A percentile compares a stretch with the other conserved stretches of the same genome.
Evolutionary conservation across 1,139 yeast species (phyloP).

Genomic region (Pichia kudriavzevii): DNA sequence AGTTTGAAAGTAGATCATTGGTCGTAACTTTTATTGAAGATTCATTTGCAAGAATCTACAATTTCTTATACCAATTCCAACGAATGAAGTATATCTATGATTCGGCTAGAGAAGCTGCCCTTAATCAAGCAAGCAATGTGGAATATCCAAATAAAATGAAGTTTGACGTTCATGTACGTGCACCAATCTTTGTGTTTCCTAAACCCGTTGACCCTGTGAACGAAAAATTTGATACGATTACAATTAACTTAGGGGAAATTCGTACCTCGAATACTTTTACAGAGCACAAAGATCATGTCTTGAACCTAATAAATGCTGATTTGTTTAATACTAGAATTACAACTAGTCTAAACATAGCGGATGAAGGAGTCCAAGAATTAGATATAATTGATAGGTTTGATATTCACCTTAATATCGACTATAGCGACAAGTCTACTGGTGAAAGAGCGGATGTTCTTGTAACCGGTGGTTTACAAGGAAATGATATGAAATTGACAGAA

Average conservation of each 20-base stretch:
- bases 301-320: slow-evolving; percentile 58
- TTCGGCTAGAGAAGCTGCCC: slow-evolving; percentile 79
- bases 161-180: slow-evolving; percentile 62
- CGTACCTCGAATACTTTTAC: slow-evolving; percentile 59
- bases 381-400: slow-evolving; percentile 69
- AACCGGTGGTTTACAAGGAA: slow-evolving; percentile 56
- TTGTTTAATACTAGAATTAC: slow-evolving; percentile 60
- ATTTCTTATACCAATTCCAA: slow-evolving; percentile 66
- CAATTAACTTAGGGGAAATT: slow-evolving; percentile 77
- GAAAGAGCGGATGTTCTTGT: slow-evolving; percentile 48
- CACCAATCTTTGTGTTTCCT: slow-evolving; percentile 84
- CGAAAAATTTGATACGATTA: slow-evolving; percentile 49
- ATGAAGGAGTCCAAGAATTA: slow-evolving; percentile 41
- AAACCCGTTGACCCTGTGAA: slow-evolving; percentile 38
- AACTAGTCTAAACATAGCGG: slow-evolving; percentile 49
- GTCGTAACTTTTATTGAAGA: slow-evolving; percentile 73
- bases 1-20: slow-evolving; percentile 68
- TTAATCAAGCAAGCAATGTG: slow-evolving; percentile 58
- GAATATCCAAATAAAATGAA: slow-evolving; percentile 58
- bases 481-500: slow-evolving; percentile 67
- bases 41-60: slow-evolving; percentile 60
- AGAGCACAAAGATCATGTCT: slow-evolving; percentile 20
- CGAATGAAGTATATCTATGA: slow-evolving; percentile 86
- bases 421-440: slow-evolving; percentile 28
- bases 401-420: slow-evolving; percentile 53